phyloP scores from a whole-genome alignment of 768 basidiomycete species.

The Phaeotremella skinneri region DNA sequence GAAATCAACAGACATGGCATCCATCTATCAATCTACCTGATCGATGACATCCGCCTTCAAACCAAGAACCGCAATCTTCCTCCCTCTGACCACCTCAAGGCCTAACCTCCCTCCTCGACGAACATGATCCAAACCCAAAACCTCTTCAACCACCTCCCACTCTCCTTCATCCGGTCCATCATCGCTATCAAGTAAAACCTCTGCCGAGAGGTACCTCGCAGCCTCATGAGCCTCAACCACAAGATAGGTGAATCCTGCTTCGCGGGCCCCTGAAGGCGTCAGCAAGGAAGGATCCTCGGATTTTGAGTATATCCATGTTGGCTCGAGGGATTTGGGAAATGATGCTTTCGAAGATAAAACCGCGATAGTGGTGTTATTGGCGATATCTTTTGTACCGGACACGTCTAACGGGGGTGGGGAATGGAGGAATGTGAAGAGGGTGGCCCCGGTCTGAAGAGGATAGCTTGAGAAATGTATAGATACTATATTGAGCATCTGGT shows the following conservation, averaged over 20 bases:
- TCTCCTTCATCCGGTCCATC: neutral
- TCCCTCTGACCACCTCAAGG: constrained; percentile 25
- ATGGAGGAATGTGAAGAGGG: constrained; percentile 68
- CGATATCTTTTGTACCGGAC: constrained; percentile 12
- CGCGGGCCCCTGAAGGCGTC: constrained; percentile 23
- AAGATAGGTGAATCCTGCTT: constrained; percentile 30
- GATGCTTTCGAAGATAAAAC: neutral
- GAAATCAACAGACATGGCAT: too few relatives aligned
- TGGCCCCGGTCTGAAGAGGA: constrained; percentile 85
- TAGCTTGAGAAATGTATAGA: constrained; percentile 72
- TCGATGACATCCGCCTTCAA: too few relatives aligned
- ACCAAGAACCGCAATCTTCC: constrained; percentile 20
- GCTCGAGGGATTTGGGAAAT: constrained; percentile 9
- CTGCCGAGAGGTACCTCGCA: constrained; percentile 3
- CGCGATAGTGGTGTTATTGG: neutral
- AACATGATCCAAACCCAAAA: constrained; percentile 31
- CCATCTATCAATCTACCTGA: too few relatives aligned
- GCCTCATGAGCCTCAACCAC: constrained; percentile 28
- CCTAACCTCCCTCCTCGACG: constrained; percentile 24
- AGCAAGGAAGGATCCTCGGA: constrained; percentile 58
- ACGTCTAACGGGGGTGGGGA: constrained; percentile 5
- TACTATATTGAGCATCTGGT: constrained; percentile 20
- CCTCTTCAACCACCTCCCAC: constrained; percentile 30
- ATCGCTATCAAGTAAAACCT: constrained; percentile 7
- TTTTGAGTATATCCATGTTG: constrained; percentile 73